phyloP scores from a whole-genome alignment of 108 stramenopile genomes.

The Skeletonema tropicum region DNA sequence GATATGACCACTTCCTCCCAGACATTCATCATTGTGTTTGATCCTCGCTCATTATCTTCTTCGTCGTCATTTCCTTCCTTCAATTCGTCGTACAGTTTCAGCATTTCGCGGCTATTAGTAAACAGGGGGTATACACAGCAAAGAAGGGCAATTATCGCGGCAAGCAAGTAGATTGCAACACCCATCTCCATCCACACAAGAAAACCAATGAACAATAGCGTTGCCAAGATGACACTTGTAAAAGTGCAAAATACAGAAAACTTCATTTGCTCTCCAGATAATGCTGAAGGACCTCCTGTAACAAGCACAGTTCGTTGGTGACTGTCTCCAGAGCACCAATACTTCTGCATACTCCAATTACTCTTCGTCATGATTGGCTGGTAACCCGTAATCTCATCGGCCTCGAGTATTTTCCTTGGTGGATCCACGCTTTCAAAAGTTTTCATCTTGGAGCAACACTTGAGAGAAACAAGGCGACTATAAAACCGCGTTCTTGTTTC shows the following conservation, averaged over 20 bases:
- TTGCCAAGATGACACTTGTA: constrained; percentile 13
- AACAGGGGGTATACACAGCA: constrained; percentile 30
- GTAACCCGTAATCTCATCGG: constrained; percentile 58
- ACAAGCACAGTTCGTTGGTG: constrained; percentile 14
- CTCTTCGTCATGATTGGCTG: constrained; percentile 60
- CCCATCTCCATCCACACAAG: constrained; percentile 54
- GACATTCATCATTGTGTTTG: constrained; percentile 17
- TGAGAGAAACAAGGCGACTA: not conserved
- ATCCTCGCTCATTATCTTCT: constrained; percentile 43
- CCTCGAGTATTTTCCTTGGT: constrained; percentile 47
- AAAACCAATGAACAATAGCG: constrained; percentile 29
- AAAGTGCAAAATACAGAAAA: constrained; percentile 28
- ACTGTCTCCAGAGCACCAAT: constrained; percentile 36
- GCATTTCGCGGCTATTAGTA: constrained; percentile 15
- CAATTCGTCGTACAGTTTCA: constrained; percentile 25
- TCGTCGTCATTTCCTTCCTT: constrained; percentile 15
- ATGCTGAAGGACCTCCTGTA: constrained; percentile 32
- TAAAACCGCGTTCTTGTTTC: constrained; percentile 8
- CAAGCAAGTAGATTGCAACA: constrained; percentile 31
- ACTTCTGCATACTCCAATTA: constrained; percentile 54
- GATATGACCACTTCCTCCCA: constrained; percentile 53
- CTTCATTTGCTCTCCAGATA: constrained; percentile 36
- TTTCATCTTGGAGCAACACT: not conserved
- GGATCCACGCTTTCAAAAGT: constrained; percentile 41
- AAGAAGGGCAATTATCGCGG: constrained; percentile 36